Percentiles rank a stretch among this genome's conserved stretches.
These are phyloP conservation scores for Boletellus deceptivus DNA, from an alignment of 1,284 basidiomycete species.

Conservation along the genomic window DNA sequence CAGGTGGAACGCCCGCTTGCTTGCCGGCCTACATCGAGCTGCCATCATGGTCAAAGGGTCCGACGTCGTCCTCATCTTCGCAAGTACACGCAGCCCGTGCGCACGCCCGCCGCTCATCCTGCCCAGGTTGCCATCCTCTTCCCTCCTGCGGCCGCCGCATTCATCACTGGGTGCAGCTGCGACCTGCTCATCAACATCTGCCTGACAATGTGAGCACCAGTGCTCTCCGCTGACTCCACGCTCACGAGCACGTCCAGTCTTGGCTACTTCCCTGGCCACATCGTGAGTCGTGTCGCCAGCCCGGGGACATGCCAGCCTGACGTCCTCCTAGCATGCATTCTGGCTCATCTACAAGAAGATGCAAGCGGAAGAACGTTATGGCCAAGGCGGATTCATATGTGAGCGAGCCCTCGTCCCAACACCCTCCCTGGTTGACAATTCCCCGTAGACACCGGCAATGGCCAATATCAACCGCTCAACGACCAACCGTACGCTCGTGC, in stretches of 20 bases:
- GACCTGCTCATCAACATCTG: constrained; percentile 71
- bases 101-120: constrained; percentile 3
- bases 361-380: constrained; percentile 75
- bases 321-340: constrained; percentile 47
- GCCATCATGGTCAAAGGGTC: constrained; percentile 31
- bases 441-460: constrained; percentile 28
- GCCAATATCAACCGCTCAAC: constrained; percentile 25
- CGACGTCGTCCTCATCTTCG: constrained; percentile 38
- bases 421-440: not conserved
- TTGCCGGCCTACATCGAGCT: not conserved
- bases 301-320: not conserved
- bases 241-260: constrained; percentile 42
- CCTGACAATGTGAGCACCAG: constrained; percentile 58
- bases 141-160: constrained; percentile 58
- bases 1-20: not conserved
- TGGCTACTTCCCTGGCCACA: constrained; percentile 73
- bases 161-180: constrained; percentile 70
- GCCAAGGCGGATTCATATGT: constrained; percentile 64
- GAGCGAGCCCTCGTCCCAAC: constrained; percentile 25
- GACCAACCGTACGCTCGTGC: constrained; percentile 16
- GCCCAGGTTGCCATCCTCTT: constrained; percentile 70
- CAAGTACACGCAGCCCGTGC: constrained; percentile 18
- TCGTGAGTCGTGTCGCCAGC: constrained; percentile 40
- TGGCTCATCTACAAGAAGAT: constrained; percentile 77
- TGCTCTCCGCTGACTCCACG: not conserved